Evolutionary conservation across 768 basidiomycete species (phyloP).

Genomic region (Chiua virens): DNA sequence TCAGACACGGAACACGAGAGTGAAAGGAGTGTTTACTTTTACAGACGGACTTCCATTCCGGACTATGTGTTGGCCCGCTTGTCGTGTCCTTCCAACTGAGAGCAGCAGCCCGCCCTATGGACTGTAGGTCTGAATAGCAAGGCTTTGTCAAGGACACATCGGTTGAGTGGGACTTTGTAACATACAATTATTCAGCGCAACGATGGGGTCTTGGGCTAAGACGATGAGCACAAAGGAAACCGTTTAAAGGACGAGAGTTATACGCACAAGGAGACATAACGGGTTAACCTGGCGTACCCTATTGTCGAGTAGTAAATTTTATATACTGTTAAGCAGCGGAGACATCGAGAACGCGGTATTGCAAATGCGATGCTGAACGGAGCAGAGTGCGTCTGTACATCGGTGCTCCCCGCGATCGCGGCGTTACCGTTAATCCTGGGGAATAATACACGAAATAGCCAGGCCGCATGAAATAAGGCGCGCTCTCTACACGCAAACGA

Average conservation of each 20-base stretch:
- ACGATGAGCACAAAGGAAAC: slow-evolving; percentile 12
- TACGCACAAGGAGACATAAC: slow-evolving; percentile 24
- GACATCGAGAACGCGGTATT: slow-evolving; percentile 18
- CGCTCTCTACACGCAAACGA: slow-evolving; percentile 34
- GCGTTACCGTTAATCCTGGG: slow-evolving; percentile 25
- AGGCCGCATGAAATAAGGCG: slow-evolving; percentile 32
- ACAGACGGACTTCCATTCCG: slow-evolving; percentile 57
- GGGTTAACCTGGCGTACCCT: slow-evolving; percentile 11
- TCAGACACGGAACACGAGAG: slow-evolving; percentile 14
- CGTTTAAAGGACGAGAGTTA: not conserved
- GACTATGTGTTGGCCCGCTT: slow-evolving; percentile 44
- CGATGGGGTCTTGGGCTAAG: slow-evolving; percentile 29
- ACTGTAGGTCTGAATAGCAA: slow-evolving; percentile 50
- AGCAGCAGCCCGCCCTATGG: slow-evolving; percentile 37
- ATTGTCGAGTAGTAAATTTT: slow-evolving; percentile 23
- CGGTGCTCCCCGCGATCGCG: slow-evolving; percentile 30
- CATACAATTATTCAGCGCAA: slow-evolving; percentile 44
- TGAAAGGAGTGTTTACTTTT: slow-evolving; percentile 44
- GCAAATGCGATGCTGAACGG: slow-evolving; percentile 30
- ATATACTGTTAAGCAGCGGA: slow-evolving; percentile 29
- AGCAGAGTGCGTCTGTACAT: slow-evolving; percentile 21
- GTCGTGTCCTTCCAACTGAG: slow-evolving; percentile 56
- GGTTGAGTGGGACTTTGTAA: not conserved
- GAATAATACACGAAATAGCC: slow-evolving; percentile 28
- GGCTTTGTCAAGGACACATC: not conserved